Percentiles rank a stretch among this genome's conserved stretches.
phyloP scores from a whole-genome alignment of 768 basidiomycete species.

The Paxillus ammoniavirescens region DNA sequence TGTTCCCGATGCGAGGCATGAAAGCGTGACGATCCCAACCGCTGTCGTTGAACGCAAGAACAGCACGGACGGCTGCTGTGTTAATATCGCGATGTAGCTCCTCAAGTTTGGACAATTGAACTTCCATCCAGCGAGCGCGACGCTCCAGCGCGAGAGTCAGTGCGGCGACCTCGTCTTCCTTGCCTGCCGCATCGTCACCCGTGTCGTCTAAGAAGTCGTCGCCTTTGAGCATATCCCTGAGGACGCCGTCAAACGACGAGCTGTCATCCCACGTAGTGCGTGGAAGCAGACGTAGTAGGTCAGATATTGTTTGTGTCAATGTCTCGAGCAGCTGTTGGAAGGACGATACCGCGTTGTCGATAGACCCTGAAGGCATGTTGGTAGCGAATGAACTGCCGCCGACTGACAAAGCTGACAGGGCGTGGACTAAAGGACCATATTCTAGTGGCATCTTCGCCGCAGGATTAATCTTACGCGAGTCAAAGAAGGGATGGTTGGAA shows the following conservation, averaged over 20 bases:
- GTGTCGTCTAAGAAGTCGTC: constrained; percentile 83
- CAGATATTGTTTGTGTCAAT: constrained; percentile 86
- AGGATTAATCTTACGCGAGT: constrained; percentile 65
- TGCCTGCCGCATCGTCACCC: constrained; percentile 58
- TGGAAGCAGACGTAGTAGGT: constrained; percentile 78
- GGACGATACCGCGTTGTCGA: constrained; percentile 86
- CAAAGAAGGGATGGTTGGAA: constrained; percentile 72
- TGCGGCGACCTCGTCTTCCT: constrained; percentile 83
- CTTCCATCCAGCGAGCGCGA: constrained; percentile 93
- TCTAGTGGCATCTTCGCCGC: constrained; percentile 80
- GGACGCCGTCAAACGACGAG: constrained; percentile 82
- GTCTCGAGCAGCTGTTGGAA: constrained; percentile 89
- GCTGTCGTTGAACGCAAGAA: constrained; percentile 79
- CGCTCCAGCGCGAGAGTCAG: constrained; percentile 81
- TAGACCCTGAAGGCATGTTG: constrained; percentile 83
- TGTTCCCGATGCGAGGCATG: constrained; percentile 68
- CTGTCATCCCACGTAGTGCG: constrained; percentile 90
- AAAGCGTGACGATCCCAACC: constrained; percentile 77
- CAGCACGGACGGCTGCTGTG: constrained; percentile 79
- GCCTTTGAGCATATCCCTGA: constrained; percentile 86
- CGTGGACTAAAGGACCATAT: constrained; percentile 83
- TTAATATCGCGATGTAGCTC: constrained; percentile 90
- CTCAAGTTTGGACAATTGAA: constrained; percentile 84
- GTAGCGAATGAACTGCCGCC: constrained; percentile 79
- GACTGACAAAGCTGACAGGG: constrained; percentile 81